Conservation (phyloP, 305 asterid genomes). For the Fraxinus baroniana region DNA sequence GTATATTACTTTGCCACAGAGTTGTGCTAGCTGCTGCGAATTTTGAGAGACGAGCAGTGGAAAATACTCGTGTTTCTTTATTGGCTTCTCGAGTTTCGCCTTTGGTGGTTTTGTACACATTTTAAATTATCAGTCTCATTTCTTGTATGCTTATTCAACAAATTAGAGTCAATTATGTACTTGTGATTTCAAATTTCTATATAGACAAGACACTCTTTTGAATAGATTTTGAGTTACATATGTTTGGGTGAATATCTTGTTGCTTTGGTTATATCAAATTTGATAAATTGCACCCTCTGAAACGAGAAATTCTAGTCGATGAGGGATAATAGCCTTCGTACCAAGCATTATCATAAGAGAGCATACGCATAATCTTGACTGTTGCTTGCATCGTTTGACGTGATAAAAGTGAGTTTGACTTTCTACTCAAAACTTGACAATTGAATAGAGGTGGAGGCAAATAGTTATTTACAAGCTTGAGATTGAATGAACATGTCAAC, state of each 20-base stretch:
- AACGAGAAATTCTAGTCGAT: background rate
- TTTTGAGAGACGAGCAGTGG: no score
- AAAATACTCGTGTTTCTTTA: no score
- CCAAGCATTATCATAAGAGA: background rate
- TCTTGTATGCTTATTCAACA: background rate
- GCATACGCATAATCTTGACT: background rate
- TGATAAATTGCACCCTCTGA: background rate
- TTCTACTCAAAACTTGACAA: no score
- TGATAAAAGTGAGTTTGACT: background rate
- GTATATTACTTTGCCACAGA: background rate
- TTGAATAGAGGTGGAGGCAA: background rate
- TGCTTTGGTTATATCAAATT: background rate
- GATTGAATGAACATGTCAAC: background rate
- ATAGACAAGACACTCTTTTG: background rate
- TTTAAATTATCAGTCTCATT: background rate
- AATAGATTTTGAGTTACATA: background rate
- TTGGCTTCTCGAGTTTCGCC: background rate
- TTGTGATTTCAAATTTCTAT: background rate
- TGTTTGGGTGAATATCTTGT: background rate
- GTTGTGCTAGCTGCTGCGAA: background rate
- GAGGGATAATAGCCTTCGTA: background rate
- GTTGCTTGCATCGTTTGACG: no score
- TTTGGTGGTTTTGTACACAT: background rate
- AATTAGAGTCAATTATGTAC: no score
- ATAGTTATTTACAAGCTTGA: background rate